Evolutionary conservation across 1,284 basidiomycete species (phyloP).

Genomic region (Cryptococcus sp.): DNA sequence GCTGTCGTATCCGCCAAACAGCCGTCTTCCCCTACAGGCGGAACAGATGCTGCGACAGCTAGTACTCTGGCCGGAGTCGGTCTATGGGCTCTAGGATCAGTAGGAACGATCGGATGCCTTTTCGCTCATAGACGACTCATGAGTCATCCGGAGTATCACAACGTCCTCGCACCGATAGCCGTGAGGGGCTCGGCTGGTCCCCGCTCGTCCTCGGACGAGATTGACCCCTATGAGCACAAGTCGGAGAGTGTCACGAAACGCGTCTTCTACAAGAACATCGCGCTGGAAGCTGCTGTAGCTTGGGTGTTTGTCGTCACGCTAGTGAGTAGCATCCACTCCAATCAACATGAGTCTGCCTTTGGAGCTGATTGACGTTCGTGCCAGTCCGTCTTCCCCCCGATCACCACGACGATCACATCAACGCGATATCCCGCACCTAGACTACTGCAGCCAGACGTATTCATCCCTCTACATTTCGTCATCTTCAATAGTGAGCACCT

Average conservation of each 20-base stretch:
- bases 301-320: slow-evolving; percentile 78
- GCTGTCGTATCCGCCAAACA: slow-evolving; percentile 34
- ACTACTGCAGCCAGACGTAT: slow-evolving; percentile 47
- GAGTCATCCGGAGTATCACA: slow-evolving; percentile 31
- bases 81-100: slow-evolving; percentile 42
- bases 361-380: neutral
- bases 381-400: slow-evolving; percentile 80
- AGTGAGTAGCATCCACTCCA: slow-evolving; percentile 56
- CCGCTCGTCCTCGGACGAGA: neutral
- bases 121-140: slow-evolving; percentile 32
- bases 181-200: slow-evolving; percentile 2
- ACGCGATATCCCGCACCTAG: slow-evolving; percentile 58
- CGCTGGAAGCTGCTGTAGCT: slow-evolving; percentile 70
- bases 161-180: slow-evolving; percentile 24
- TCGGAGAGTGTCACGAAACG: slow-evolving; percentile 21
- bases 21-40: neutral
- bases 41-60: slow-evolving; percentile 6
- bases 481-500: slow-evolving; percentile 52
- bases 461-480: slow-evolving; percentile 54
- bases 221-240: slow-evolving; percentile 4
- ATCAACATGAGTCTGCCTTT: neutral
- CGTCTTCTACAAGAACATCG: slow-evolving; percentile 62
- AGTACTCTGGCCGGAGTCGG: slow-evolving; percentile 41
- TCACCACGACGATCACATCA: slow-evolving; percentile 73
- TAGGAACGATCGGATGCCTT: slow-evolving; percentile 33